These are phyloP conservation scores for Sclerotinia glacialis DNA, from an alignment of 2,329 filamentous ascomycete genomes.

Conservation along the genomic window DNA sequence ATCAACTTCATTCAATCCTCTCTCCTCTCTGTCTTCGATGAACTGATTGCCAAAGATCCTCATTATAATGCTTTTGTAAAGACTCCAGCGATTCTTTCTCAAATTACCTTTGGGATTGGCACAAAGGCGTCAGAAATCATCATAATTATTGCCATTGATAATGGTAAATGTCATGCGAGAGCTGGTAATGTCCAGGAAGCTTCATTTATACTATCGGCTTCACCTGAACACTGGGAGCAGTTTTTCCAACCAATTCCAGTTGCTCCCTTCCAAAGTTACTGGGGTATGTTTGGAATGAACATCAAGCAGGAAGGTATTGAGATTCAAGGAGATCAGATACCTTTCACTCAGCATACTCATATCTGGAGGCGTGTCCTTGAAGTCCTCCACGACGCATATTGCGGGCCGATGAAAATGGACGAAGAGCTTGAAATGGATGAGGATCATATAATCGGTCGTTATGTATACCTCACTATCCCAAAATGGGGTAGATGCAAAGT, in stretches of 20 bases:
- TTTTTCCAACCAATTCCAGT: conserved; percentile 25
- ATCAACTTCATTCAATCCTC: not conserved
- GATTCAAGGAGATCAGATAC: conserved; percentile 45
- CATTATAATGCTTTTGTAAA: not conserved
- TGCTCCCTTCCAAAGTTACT: conserved; percentile 26
- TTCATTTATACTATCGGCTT: not conserved
- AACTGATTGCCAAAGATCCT: not conserved
- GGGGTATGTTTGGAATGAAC: conserved; percentile 44
- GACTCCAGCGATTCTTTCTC: not conserved
- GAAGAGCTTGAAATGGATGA: conserved; percentile 41
- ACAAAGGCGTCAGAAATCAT: not conserved
- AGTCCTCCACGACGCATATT: conserved; percentile 47
- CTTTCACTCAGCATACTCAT: conserved; percentile 44
- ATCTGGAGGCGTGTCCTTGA: conserved; percentile 50
- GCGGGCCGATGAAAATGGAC: conserved; percentile 45
- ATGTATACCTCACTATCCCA: conserved; percentile 47
- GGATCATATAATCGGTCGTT: conserved; percentile 48
- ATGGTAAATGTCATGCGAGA: not conserved
- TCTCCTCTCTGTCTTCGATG: not conserved
- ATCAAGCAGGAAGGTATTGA: conserved; percentile 49
- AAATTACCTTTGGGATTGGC: not conserved
- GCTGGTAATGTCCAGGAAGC: not conserved
- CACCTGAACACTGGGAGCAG: conserved; percentile 25
- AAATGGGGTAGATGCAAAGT: conserved; percentile 49
- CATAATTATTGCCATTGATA: not conserved